A percentile compares a stretch with the other conserved stretches of the same genome.
phyloP scores from a whole-genome alignment of 2,329 filamentous ascomycete species.

The Aureobasidium lini region DNA sequence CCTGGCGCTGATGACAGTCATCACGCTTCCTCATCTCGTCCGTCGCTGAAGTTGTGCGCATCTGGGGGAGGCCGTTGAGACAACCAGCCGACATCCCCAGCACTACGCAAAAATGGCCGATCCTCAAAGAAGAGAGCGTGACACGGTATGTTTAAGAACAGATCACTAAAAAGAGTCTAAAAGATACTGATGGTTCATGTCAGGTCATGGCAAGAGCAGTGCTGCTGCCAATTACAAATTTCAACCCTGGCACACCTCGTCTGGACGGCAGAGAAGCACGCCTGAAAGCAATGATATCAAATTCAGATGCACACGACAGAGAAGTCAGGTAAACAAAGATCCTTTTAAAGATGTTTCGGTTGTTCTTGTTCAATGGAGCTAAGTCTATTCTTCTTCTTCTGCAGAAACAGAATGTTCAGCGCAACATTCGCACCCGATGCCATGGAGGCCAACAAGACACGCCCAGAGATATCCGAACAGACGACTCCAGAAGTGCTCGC shows the following conservation, averaged over 20 bases:
- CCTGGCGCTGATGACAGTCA: background rate
- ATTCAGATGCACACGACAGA: slow-evolving; percentile 7
- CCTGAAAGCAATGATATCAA: slow-evolving; percentile 8
- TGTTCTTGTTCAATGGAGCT: background rate
- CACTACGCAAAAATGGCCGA: background rate
- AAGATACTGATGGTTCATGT: background rate
- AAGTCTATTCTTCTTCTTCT: background rate
- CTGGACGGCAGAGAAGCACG: background rate
- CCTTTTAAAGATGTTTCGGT: background rate
- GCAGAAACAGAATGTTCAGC: slow-evolving; percentile 3
- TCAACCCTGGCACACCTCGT: slow-evolving; percentile 11
- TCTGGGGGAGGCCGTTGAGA: background rate
- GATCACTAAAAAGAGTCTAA: background rate
- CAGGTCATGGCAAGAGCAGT: slow-evolving; percentile 16
- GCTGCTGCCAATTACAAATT: slow-evolving; percentile 15
- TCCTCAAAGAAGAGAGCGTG: background rate
- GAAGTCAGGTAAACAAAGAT: slow-evolving; percentile 8
- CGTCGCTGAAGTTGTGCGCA: background rate
- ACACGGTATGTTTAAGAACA: background rate
- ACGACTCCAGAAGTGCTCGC: slow-evolving; percentile 1
- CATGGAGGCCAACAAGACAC: slow-evolving; percentile 1
- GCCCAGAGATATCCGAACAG: background rate
- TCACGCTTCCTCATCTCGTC: background rate
- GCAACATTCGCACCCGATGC: slow-evolving; percentile 2
- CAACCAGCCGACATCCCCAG: background rate